These are phyloP conservation scores for Exsudoporus frostii DNA, from an alignment of 768 basidiomycete genomes.

Conservation along the genomic window DNA sequence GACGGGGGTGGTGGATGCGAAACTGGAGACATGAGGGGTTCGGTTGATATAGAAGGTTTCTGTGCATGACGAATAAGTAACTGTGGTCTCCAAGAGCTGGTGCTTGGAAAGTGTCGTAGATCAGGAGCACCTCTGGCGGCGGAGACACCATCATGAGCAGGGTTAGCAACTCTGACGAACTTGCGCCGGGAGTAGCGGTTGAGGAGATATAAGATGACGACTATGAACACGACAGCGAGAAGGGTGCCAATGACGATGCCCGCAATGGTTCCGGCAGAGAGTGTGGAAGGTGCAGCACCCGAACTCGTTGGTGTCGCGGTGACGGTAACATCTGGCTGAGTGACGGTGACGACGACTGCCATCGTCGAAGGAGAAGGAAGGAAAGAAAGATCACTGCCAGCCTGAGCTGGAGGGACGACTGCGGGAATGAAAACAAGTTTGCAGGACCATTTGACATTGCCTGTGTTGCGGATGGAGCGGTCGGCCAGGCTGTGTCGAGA, in stretches of 20 bases:
- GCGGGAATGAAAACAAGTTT: background rate
- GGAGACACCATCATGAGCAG: background rate
- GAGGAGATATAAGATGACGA: slow-evolving; percentile 11
- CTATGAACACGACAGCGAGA: slow-evolving; percentile 14
- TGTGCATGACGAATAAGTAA: slow-evolving; percentile 4
- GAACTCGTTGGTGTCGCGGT: background rate
- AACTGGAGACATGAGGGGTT: slow-evolving; percentile 21
- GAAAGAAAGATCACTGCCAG: background rate
- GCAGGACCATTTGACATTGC: too few species aligned
- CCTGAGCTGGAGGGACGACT: background rate
- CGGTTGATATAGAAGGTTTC: slow-evolving; percentile 17
- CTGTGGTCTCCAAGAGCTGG: background rate
- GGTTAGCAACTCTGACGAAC: slow-evolving; percentile 19
- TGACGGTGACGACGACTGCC: slow-evolving; percentile 10
- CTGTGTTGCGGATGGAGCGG: background rate
- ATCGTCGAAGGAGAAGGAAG: slow-evolving; percentile 2
- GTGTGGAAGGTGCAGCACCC: background rate
- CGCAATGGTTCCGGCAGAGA: slow-evolving; percentile 12
- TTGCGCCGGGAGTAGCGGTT: slow-evolving; percentile 5
- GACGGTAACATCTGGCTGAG: background rate
- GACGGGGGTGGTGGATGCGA: slow-evolving; percentile 8
- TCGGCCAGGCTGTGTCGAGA: slow-evolving; percentile 1
- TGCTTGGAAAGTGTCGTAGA: background rate
- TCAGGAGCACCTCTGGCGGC: background rate
- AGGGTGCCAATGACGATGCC: slow-evolving; percentile 23